Evolutionary conservation across 495 filamentous ascomycete genomes (phyloP), one percentile per base, ranked within the genome.

Genomic region (Trichoderma reesei): DNA sequence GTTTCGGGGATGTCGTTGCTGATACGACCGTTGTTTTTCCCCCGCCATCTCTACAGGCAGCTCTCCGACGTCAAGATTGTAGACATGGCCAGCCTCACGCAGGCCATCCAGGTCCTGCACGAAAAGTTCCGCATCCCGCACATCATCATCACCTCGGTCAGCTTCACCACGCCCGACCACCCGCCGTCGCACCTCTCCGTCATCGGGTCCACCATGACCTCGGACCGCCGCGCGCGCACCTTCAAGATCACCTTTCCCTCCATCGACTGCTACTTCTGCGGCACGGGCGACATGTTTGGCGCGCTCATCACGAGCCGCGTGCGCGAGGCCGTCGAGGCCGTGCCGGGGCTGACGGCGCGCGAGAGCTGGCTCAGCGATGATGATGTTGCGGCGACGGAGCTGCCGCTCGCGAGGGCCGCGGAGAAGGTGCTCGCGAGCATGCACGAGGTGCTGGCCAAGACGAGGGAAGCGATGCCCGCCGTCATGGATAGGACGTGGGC

Each of bases 231-330:
- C 31, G 83, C 92, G 1, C 88, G 92, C 8, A 78, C 89, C 60
- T 97, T 96, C 82, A 83, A 86, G 65, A 83, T 98, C 71, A 83
- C 89, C 62, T 87, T 96, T 62, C 91, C 93, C 1, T 84, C 89
- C 5, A 85, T 98, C 62, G 88, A 96, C 70, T 89, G 89, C 74
- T 95, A 91, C 80, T 98, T 97, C 74, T 91, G 87, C 70, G 94
- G 94, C 34, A 96, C 94, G 1, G 94, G 94, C 14, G 94, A 98
- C 77, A 96, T 98, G 92, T 97, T 98, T 72, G 91, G 94, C 46
- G 92, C 95, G 31, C 78, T 97, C 62, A 93, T 86, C 60, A 83
- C 96, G 2, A 90, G 90, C 33, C 87, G 94, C n/a, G 84, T 98
- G 63, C 86, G 93, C 67, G 91, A 97, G 78, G 90, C 89, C 5